Evolutionary conservation across 345 rosid genomes (phyloP), one percentile per base, ranked within the genome.

Genomic region (Populus deltoides): DNA sequence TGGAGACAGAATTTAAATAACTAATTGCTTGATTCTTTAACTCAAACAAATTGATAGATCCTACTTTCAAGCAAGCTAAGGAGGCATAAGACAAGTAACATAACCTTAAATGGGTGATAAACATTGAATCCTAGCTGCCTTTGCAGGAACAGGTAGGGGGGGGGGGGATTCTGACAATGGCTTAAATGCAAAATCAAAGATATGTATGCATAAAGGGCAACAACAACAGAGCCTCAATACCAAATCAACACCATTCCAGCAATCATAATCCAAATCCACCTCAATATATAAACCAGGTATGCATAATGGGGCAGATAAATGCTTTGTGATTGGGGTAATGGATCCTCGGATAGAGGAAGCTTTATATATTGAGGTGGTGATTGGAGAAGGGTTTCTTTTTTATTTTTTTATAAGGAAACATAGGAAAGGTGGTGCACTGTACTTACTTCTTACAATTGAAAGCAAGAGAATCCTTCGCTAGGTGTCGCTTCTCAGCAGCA

Each of bases 391-490:
- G 35, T 4, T 33, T 33, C 35, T 33, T 33, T 33, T 33, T 33
- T 33, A 33, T 33, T 33, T 33, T 4, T 33, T 33, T 33, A 33
- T 33, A 33, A 33, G 3, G 51, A 69, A 27, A 57, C 61, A 71
- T 71, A 77, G 55, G 70, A 49, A 25, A 63, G 16, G 29, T 13
- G 8, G 12, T 7, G 51, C 71, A 68, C 39, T 18, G 27, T 18
- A 83, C 99, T 80, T 92, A 97, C 99, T 90, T 94, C 87, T 97
- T 91, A 83, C 91, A 92, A 86, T 97, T 97, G 86, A 91, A 92
- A 72, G 97, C 95, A 65, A 94, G 92, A 85, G 99, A 97, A 24
- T 89, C 82, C 83, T 92, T 94, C 38, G 99, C 99, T 78, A 94
- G 85, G 41, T 91, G 93, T 73, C 85, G 95, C 85, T 96, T 96